Conservation (phyloP, 768 basidiomycete species). For the Lactarius sanguifluus region DNA sequence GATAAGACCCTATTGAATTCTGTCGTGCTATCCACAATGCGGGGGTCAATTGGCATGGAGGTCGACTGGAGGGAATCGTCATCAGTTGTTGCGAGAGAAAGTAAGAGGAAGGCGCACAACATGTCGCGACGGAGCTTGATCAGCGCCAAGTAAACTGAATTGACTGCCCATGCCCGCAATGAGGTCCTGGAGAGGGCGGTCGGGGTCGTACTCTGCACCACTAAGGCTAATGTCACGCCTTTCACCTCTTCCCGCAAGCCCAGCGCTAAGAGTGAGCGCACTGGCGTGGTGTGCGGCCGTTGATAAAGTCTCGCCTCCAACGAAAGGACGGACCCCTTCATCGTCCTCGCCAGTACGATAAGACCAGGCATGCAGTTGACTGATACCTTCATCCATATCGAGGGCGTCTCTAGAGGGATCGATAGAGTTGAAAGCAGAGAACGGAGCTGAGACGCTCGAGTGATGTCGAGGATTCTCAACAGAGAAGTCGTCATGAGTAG, state of each 20-base stretch:
- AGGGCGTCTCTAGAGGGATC: constrained; percentile 57
- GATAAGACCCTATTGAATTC: constrained; percentile 61
- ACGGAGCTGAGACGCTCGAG: constrained; percentile 50
- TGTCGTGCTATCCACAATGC: constrained; percentile 60
- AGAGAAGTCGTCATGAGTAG: constrained; percentile 44
- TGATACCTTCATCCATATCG: constrained; percentile 48
- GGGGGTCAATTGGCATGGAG: constrained; percentile 49
- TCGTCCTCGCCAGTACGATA: constrained; percentile 55
- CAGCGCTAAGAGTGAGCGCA: constrained; percentile 81
- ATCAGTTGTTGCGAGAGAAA: constrained; percentile 13
- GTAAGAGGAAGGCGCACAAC: constrained; percentile 40
- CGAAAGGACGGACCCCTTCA: constrained; percentile 64
- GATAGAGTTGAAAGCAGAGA: constrained; percentile 60
- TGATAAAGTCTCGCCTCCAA: constrained; percentile 65
- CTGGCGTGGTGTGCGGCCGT: constrained; percentile 90
- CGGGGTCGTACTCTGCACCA: constrained; percentile 85
- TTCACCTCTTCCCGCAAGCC: constrained; percentile 58
- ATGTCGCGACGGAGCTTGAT: constrained; percentile 51
- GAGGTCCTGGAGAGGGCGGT: constrained; percentile 72
- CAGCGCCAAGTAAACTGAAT: constrained; percentile 56
- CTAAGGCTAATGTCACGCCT: constrained; percentile 61
- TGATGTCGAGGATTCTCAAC: constrained; percentile 75
- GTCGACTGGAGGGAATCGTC: constrained; percentile 27
- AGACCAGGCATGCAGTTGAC: constrained; percentile 39
- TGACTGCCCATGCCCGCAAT: constrained; percentile 59